phyloP scores from a whole-genome alignment of 2,329 filamentous ascomycete species.

The Fusarium sp. region DNA sequence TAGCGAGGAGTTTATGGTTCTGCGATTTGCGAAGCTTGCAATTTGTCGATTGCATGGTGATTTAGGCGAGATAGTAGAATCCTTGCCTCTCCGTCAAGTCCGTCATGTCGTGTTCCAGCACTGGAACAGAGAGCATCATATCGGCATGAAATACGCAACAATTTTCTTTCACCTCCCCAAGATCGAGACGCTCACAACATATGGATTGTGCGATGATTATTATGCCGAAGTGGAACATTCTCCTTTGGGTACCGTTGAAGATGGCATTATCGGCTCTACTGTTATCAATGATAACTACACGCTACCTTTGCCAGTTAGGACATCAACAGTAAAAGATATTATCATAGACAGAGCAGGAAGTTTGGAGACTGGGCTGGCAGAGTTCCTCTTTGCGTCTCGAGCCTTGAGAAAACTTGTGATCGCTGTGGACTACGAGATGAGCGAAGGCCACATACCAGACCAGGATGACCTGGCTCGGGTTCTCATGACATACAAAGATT shows the following conservation, averaged over 20 bases:
- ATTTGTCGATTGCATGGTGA: accelerated
- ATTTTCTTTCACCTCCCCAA: not conserved
- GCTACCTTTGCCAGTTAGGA: not conserved
- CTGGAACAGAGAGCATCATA: not conserved
- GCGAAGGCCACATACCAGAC: not conserved
- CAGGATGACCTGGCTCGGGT: not conserved
- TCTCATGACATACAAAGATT: accelerated
- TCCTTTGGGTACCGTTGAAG: too few relatives aligned
- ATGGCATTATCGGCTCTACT: too few relatives aligned
- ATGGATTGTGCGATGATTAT: not conserved
- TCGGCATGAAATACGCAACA: not conserved
- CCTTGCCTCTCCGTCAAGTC: accelerated
- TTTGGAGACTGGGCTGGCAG: not conserved
- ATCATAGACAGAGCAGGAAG: not conserved
- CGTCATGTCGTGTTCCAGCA: not conserved
- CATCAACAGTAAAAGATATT: not conserved
- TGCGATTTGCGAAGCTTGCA: not conserved
- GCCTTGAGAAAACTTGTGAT: not conserved
- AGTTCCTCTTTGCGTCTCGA: not conserved
- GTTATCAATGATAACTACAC: not conserved
- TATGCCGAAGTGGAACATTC: not conserved
- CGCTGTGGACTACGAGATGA: not conserved
- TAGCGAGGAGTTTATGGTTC: not conserved
- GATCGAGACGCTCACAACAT: not conserved
- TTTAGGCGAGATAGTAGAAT: accelerated